These are phyloP conservation scores for Erodium moschatum DNA, from an alignment of 441 rosid species.

Conservation along the genomic window DNA sequence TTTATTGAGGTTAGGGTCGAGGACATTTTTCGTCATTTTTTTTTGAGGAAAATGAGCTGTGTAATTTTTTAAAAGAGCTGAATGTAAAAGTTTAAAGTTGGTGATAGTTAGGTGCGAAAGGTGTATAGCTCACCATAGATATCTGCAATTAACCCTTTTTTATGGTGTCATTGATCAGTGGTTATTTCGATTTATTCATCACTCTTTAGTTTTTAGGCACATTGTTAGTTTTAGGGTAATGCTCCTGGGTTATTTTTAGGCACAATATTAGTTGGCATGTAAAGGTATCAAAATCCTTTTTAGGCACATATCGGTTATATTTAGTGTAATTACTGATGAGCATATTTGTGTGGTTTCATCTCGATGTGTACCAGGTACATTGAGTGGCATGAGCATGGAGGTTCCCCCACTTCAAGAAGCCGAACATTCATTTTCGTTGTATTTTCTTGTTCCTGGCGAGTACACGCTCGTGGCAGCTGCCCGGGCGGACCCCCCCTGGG, in stretches of 20 bases:
- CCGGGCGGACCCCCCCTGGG: too few species aligned
- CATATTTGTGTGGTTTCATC: background rate
- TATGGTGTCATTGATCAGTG: too few species aligned
- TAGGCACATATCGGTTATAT: background rate
- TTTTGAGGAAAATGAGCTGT: too few species aligned
- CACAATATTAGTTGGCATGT: background rate
- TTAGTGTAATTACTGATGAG: background rate
- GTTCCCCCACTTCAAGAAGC: slow-evolving; percentile 69
- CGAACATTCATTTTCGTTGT: slow-evolving; percentile 67
- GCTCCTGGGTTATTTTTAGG: background rate
- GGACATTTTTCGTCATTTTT: too few species aligned
- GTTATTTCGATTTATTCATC: background rate
- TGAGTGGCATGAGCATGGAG: slow-evolving; percentile 60
- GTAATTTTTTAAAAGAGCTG: too few species aligned
- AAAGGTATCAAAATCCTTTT: background rate
- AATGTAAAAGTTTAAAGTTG: too few species aligned
- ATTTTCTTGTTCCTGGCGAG: slow-evolving; percentile 90
- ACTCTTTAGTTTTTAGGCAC: background rate
- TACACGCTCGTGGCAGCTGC: slow-evolving; percentile 75
- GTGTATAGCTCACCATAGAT: too few species aligned
- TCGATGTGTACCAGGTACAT: background rate
- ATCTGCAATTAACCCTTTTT: too few species aligned
- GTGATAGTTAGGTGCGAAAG: too few species aligned
- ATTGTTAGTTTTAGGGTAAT: background rate
- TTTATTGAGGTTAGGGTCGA: too few species aligned